Percentiles rank a stretch among this genome's conserved stretches.
phyloP scores from a whole-genome alignment of 495 filamentous ascomycete species.

The Hypoxylon subgilvum region DNA sequence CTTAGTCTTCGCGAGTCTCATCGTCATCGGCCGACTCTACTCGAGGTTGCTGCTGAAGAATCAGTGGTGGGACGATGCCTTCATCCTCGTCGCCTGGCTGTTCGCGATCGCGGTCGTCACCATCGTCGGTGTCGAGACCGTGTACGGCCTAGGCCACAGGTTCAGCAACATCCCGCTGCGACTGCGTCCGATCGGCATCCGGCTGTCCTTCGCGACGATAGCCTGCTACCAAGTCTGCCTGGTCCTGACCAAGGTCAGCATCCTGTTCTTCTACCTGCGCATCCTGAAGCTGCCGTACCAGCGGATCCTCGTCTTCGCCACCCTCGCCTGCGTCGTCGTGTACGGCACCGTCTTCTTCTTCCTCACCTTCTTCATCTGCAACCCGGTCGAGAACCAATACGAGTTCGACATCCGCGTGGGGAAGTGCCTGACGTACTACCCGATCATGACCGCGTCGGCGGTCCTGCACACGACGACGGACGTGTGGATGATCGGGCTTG shows the following conservation, averaged over 20 bases:
- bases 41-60: conserved; percentile 29
- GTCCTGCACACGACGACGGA: conserved; percentile 45
- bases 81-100: conserved; percentile 29
- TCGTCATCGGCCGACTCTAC: conserved; percentile 33
- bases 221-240: conserved; percentile 46
- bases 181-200: conserved; percentile 30
- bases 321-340: conserved; percentile 37
- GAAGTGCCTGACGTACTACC: conserved; percentile 42
- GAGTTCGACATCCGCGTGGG: conserved; percentile 40
- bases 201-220: conserved; percentile 28
- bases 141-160: conserved; percentile 30
- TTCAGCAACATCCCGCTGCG: conserved; percentile 31
- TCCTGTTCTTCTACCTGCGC: conserved; percentile 49
- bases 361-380: conserved; percentile 49
- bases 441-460: conserved; percentile 44
- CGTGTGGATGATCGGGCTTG: conserved; percentile 45
- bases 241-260: conserved; percentile 48
- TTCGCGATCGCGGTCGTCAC: conserved; percentile 33
- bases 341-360: conserved; percentile 46
- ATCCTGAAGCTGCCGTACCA: conserved; percentile 44
- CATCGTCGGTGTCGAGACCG: conserved; percentile 30
- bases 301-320: conserved; percentile 42
- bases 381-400: conserved; percentile 33
- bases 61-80: conserved; percentile 34
- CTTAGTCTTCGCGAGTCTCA: conserved; percentile 24